Base-by-base conservation (phyloP, 176 grass and related monocot genomes). In the Zoysia japonica region DNA sequence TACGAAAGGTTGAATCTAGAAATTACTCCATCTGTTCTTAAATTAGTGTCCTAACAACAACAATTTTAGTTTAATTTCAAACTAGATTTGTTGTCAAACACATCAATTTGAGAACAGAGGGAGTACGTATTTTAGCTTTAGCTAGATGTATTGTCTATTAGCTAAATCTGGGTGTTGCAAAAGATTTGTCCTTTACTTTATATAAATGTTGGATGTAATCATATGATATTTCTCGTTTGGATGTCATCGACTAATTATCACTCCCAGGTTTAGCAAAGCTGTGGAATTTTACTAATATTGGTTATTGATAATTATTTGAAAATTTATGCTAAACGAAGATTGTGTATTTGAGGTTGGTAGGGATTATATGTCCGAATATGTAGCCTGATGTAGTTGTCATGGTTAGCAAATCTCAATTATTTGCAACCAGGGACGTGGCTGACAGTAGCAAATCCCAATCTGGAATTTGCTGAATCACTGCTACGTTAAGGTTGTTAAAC, bases 401-500 rank as follows among this genome's bases (percentile, higher is more conserved):
- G 11, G 13, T 15, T 10, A 15, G 37, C 36, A 35, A 43, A 19
- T 55, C 13, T 9, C 45, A 51, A 51, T 40, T 65, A 38, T 28
- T 11, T 41, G 47, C 5, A n/a, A 51, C 47, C 19, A 50, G 5
- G 50, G 5, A 37, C 2, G 35, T 44, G 54, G 77, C 10, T 55
- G 48, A 54, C 66, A 5, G n/a, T 55, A 68, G 49, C 50, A 57
- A 37, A 68, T 65, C 75, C 7, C 14, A 5, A 76, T 14, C 11
- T 35, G 56, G 12, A 13, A 35, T 54, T 36, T 53, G 72, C 65
- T 48, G 47, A 87, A 47, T 9, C 41, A 37, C 14, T 59, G 35
- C 13, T 43, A 39, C 53, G 60, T 72, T 42, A 78, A 12, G 50
- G 43, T 83, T 6, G 69, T 74, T 72, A 67, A 72, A 82, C 59